Evolutionary conservation across 768 basidiomycete genomes (phyloP).

Genomic region (Mycena maculata): DNA sequence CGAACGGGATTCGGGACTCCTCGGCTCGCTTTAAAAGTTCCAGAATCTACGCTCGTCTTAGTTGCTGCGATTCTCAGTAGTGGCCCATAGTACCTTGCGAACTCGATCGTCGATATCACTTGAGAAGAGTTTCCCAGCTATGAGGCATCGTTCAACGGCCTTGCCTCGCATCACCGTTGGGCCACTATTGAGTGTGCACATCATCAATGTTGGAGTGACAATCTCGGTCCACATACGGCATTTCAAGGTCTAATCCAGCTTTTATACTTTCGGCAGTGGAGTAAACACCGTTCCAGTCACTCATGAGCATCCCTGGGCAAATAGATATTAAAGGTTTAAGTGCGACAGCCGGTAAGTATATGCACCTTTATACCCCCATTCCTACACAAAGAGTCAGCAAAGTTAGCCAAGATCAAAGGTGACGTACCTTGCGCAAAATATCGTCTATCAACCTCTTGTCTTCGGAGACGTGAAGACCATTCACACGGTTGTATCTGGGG

Average conservation of each 20-base stretch:
- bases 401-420: background rate
- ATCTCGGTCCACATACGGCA: conserved; percentile 55
- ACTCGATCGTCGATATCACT: conserved; percentile 56
- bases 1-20: conserved; percentile 66
- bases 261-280: conserved; percentile 63
- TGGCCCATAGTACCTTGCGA: conserved; percentile 41
- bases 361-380: conserved; percentile 70
- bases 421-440: conserved; percentile 60
- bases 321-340: too few relatives aligned
- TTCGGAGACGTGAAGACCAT: conserved; percentile 71
- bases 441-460: conserved; percentile 60
- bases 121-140: conserved; percentile 55
- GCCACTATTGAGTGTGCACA: conserved; percentile 46
- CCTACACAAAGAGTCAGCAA: conserved; percentile 42
- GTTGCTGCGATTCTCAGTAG: background rate
- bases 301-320: conserved; percentile 62
- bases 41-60: conserved; percentile 52
- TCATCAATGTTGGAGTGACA: conserved; percentile 44
- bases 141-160: conserved; percentile 53
- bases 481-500: conserved; percentile 68
- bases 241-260: conserved; percentile 74
- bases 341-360: background rate
- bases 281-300: conserved; percentile 67
- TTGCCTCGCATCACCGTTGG: conserved; percentile 61
- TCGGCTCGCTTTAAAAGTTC: conserved; percentile 59